Percentiles rank a stretch among this genome's conserved stretches.
Evolutionary conservation across 805 yeast genomes (phyloP).

Genomic region (Lipomyces chichibuensis): DNA sequence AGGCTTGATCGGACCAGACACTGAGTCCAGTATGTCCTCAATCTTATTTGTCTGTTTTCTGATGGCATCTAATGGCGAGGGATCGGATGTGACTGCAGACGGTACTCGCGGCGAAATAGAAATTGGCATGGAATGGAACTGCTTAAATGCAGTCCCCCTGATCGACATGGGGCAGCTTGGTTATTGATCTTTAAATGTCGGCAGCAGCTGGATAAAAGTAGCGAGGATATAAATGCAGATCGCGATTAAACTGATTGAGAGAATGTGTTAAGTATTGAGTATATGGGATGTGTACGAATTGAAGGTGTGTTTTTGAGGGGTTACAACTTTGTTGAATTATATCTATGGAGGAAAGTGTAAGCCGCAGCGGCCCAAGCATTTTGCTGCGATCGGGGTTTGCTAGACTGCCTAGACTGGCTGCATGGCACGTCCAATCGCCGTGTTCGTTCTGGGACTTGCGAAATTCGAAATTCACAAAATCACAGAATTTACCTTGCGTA

Average conservation of each 20-base stretch:
- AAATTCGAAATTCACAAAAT: too few relatives aligned
- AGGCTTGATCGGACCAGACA: constrained; percentile 37
- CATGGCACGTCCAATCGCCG: too few relatives aligned
- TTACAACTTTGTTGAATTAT: neutral
- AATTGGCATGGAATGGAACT: constrained; percentile 36
- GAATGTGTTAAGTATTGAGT: neutral
- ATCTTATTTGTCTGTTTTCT: constrained; percentile 31
- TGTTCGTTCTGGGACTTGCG: too few relatives aligned
- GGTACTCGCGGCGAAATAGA: constrained; percentile 30
- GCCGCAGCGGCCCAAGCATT: neutral
- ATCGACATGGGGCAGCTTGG: constrained; percentile 26
- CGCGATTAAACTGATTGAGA: neutral
- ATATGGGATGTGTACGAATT: neutral
- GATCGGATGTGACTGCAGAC: constrained; percentile 29
- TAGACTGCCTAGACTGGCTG: too few relatives aligned
- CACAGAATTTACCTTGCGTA: too few relatives aligned
- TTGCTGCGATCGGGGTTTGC: too few relatives aligned
- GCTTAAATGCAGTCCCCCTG: constrained; percentile 35
- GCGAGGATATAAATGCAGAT: neutral
- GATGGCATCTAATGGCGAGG: constrained; percentile 33
- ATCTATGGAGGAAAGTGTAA: neutral
- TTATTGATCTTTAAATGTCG: neutral
- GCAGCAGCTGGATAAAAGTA: neutral
- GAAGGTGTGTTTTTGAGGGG: neutral
- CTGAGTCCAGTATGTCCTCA: constrained; percentile 32